These are phyloP conservation scores for Hyphodiscus hymeniophilus DNA, from an alignment of 495 filamentous ascomycete species.

Conservation along the genomic window DNA sequence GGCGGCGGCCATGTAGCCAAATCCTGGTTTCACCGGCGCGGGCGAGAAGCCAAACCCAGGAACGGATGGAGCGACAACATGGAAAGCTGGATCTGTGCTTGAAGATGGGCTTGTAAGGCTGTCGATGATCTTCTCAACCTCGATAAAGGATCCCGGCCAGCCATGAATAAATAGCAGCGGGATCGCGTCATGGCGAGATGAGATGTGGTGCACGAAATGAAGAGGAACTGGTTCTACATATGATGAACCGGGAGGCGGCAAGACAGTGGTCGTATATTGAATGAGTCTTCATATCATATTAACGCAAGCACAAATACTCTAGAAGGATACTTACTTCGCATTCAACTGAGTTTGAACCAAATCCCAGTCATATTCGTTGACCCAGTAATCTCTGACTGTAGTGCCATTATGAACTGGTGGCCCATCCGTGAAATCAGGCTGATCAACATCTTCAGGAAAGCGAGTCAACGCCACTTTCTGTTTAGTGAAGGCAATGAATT, in stretches of 20 bases:
- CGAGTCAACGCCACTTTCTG: not conserved
- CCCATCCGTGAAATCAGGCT: not conserved
- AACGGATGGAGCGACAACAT: constrained; percentile 30
- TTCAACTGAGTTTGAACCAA: not conserved
- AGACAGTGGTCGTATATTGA: constrained; percentile 1
- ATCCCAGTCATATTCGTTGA: not conserved
- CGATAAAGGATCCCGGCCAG: constrained; percentile 20
- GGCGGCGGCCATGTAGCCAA: constrained; percentile 14
- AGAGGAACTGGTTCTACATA: constrained; percentile 7
- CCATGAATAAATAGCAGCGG: constrained; percentile 51
- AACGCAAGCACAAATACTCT: too few species aligned
- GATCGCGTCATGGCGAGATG: constrained; percentile 35
- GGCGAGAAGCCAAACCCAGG: constrained; percentile 29
- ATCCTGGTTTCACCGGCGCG: constrained; percentile 19
- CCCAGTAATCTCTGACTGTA: constrained; percentile 1
- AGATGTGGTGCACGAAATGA: constrained; percentile 45
- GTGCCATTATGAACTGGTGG: not conserved
- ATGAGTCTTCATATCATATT: not conserved
- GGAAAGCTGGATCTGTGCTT: constrained; percentile 22
- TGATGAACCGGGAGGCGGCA: not conserved
- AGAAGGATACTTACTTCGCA: constrained; percentile 1
- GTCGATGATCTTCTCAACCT: not conserved
- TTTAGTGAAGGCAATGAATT: not conserved
- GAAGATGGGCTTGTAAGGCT: not conserved
- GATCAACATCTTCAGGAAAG: not conserved